Evolutionary conservation across 345 rosid genomes (phyloP).

Genomic region (Eucalyptus globulus): DNA sequence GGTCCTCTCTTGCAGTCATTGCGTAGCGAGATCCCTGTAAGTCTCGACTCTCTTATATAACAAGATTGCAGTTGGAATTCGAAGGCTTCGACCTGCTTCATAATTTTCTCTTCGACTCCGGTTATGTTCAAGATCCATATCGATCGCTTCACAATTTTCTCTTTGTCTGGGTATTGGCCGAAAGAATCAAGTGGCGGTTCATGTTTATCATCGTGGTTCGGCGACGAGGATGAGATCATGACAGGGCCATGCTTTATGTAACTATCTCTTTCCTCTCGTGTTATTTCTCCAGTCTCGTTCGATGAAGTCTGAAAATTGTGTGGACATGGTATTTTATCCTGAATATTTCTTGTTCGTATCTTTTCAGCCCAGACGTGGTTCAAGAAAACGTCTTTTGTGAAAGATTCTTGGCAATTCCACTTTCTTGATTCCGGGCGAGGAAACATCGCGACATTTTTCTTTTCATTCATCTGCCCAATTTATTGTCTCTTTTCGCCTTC

Average conservation of each 20-base stretch:
- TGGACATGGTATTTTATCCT: neutral
- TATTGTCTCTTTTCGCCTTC: no score
- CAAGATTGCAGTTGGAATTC: neutral
- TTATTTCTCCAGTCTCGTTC: neutral
- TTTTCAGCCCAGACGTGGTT: neutral
- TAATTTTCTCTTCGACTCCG: neutral
- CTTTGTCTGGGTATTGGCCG: neutral
- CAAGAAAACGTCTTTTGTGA: neutral
- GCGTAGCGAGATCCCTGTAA: neutral
- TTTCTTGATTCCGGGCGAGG: neutral
- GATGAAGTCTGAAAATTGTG: neutral
- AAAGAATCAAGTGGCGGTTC: neutral
- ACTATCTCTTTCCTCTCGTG: neutral
- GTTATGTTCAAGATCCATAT: neutral
- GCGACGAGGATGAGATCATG: neutral
- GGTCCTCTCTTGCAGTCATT: neutral
- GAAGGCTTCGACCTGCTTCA: neutral
- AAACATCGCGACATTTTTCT: neutral
- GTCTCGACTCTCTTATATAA: neutral
- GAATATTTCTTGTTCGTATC: neutral
- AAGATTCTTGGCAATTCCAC: neutral
- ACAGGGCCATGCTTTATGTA: neutral
- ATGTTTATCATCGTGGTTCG: neutral
- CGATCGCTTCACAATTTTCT: neutral
- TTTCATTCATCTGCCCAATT: no score